Conservation (phyloP, 2,329 filamentous ascomycete species). For the Fusarium lyarnte region DNA sequence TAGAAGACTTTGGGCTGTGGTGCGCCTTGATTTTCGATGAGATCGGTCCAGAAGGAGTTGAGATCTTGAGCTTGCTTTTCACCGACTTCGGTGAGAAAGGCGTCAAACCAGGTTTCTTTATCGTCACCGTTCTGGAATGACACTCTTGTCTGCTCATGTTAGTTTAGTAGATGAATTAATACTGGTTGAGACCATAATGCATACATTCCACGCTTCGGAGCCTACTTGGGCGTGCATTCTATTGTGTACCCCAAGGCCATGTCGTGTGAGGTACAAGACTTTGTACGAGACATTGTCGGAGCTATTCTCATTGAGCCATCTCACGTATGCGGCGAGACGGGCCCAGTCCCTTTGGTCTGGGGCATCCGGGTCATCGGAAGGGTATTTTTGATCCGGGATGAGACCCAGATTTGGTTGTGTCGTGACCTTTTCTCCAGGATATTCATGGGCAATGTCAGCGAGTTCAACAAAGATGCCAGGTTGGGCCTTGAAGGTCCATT, state of each 20-base stretch:
- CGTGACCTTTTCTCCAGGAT: slow-evolving; percentile 44
- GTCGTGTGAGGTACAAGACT: slow-evolving; percentile 63
- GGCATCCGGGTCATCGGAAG: slow-evolving; percentile 48
- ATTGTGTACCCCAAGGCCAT: slow-evolving; percentile 63
- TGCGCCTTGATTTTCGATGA: slow-evolving; percentile 57
- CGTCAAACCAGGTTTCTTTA: slow-evolving; percentile 53
- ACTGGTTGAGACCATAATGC: background rate
- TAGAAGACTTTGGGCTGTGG: slow-evolving; percentile 65
- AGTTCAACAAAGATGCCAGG: slow-evolving; percentile 57
- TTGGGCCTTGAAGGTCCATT: slow-evolving; percentile 41
- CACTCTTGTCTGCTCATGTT: slow-evolving; percentile 45
- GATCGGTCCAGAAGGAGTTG: slow-evolving; percentile 60
- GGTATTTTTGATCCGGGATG: slow-evolving; percentile 58
- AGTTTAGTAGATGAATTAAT: slow-evolving; percentile 7
- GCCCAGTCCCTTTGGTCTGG: slow-evolving; percentile 60
- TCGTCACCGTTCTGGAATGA: slow-evolving; percentile 53
- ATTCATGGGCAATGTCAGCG: slow-evolving; percentile 39
- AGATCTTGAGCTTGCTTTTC: slow-evolving; percentile 62
- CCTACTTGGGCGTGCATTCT: slow-evolving; percentile 65
- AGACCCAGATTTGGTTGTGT: slow-evolving; percentile 64
- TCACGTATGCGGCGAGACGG: slow-evolving; percentile 59
- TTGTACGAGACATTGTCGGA: slow-evolving; percentile 60
- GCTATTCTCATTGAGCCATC: slow-evolving; percentile 55
- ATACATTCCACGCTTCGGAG: slow-evolving; percentile 64
- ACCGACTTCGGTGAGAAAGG: slow-evolving; percentile 62